phyloP scores from a whole-genome alignment of 371 early-diverging fungal genomes.

The Apophysomyces sp. region DNA sequence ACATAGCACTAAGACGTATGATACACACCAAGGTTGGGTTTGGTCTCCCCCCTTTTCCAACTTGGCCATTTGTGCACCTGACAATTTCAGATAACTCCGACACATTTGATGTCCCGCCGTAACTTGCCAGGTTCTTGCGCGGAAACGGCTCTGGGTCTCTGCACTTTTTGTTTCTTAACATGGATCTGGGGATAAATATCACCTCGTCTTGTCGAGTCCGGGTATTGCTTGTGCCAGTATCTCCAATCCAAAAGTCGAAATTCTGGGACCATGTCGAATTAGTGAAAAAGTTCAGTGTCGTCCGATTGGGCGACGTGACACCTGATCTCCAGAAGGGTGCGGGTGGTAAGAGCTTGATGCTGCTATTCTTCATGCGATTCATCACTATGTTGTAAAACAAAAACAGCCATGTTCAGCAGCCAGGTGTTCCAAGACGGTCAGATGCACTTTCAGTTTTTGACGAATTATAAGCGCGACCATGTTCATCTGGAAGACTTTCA shows the following conservation, averaged over 20 bases:
- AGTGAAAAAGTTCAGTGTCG: constrained; percentile 54
- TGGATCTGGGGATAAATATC: constrained; percentile 54
- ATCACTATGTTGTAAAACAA: neutral
- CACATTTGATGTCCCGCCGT: neutral
- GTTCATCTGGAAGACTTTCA: constrained; percentile 80
- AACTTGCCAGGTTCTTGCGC: neutral
- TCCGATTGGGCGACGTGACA: constrained; percentile 60
- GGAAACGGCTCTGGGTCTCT: too few relatives aligned
- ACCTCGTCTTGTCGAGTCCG: constrained; percentile 64
- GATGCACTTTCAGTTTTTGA: constrained; percentile 76
- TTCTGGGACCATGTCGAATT: constrained; percentile 69
- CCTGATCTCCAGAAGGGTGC: constrained; percentile 54
- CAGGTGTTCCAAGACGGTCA: constrained; percentile 72
- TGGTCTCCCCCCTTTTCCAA: too few relatives aligned
- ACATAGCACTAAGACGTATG: too few relatives aligned
- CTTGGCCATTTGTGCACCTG: too few relatives aligned
- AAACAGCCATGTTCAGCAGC: constrained; percentile 54
- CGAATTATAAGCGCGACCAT: constrained; percentile 57
- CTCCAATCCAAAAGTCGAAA: constrained; percentile 64
- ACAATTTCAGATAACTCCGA: neutral
- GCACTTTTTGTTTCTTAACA: constrained; percentile 1
- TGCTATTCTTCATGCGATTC: neutral
- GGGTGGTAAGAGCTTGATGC: constrained; percentile 27
- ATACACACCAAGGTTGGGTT: too few relatives aligned
- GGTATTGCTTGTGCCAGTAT: constrained; percentile 74